phyloP scores from a whole-genome alignment of 139 green algal genomes.

The Micractinium sp. region DNA sequence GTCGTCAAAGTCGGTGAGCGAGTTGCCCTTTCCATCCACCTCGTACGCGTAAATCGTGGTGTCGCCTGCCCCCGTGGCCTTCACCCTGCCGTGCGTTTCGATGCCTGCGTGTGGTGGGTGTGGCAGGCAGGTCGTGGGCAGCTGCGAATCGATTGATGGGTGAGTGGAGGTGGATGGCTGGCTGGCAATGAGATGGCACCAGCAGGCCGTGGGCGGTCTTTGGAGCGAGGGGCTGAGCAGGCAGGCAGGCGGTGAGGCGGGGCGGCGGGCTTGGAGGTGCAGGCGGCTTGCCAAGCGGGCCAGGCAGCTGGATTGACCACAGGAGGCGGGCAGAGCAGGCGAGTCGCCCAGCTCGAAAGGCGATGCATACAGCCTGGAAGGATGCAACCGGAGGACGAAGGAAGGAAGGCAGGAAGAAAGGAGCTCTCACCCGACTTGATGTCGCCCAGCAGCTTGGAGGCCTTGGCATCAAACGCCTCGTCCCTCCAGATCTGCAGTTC shows the following conservation, averaged over 20 bases:
- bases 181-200: neutral
- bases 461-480: conserved; percentile 22
- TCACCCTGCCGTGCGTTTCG: conserved; percentile 49
- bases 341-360: neutral
- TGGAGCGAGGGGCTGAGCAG: too few species aligned
- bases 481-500: conserved; percentile 53
- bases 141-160: too few species aligned
- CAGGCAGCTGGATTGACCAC: too few species aligned
- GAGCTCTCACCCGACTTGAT: conserved; percentile 36
- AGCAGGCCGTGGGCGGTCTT: neutral
- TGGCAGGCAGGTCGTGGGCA: too few species aligned
- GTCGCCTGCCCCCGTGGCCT: neutral
- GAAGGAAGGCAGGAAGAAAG: neutral
- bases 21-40: conserved; percentile 58
- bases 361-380: too few species aligned
- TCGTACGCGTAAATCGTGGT: conserved; percentile 67
- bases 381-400: too few species aligned
- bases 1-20: conserved; percentile 61
- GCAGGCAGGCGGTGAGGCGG: too few species aligned
- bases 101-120: conserved; percentile 38
- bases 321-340: neutral
- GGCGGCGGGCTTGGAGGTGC: too few species aligned
- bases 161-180: too few species aligned
- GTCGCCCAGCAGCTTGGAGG: conserved; percentile 40
- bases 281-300: too few species aligned